These are phyloP conservation scores for Glycine latifolia DNA, from an alignment of 306 rosid genomes.

Conservation along the genomic window DNA sequence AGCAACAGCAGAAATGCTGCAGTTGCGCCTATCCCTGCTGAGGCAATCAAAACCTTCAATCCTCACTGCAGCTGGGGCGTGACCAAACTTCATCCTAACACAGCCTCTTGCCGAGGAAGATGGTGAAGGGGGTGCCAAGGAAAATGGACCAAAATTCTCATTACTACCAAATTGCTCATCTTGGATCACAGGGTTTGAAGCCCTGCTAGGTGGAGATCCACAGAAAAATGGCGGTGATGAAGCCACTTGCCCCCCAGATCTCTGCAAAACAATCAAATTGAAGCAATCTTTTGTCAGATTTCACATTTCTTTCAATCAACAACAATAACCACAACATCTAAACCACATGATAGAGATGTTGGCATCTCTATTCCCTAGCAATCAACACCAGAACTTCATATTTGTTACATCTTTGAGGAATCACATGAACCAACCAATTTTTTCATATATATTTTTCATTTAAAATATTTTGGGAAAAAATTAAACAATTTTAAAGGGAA, in stretches of 20 bases:
- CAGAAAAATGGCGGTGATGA: constrained; percentile 85
- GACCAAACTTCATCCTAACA: constrained; percentile 70
- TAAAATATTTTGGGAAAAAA: neutral
- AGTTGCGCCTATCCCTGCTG: constrained; percentile 74
- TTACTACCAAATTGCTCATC: constrained; percentile 84
- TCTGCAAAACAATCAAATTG: constrained; percentile 47
- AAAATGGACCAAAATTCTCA: constrained; percentile 49
- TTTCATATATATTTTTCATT: neutral
- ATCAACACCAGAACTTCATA: constrained; percentile 16
- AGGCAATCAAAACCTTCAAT: constrained; percentile 94
- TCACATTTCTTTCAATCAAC: constrained; percentile 9
- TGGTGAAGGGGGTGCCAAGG: constrained; percentile 65
- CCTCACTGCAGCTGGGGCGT: constrained; percentile 80
- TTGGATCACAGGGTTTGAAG: constrained; percentile 88
- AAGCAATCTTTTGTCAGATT: neutral
- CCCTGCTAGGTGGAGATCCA: constrained; percentile 98
- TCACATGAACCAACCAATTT: neutral
- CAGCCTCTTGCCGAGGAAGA: constrained; percentile 67
- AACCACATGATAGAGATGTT: neutral
- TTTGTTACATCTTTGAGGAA: neutral
- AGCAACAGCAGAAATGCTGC: constrained; percentile 93
- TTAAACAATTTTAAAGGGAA: too few species aligned
- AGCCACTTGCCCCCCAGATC: constrained; percentile 59
- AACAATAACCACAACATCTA: constrained; percentile 22
- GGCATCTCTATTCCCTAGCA: neutral